Base-by-base conservation (phyloP, 2,329 filamentous ascomycete genomes). In the Aspergillus vadensis region DNA sequence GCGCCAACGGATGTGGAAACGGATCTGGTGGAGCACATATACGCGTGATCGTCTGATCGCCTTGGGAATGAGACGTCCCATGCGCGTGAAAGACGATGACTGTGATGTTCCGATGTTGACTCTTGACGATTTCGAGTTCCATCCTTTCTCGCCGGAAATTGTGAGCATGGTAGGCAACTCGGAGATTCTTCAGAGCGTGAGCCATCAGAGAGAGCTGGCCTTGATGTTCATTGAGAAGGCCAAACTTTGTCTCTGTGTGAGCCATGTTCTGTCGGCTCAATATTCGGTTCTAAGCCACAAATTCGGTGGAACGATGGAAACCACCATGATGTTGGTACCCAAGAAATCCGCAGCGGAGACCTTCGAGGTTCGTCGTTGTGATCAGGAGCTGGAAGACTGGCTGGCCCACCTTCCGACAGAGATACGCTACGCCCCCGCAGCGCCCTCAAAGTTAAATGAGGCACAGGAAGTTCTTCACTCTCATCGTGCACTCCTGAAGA, bases 21-120 rank as follows among this genome's bases (percentile, higher is more conserved):
- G 93, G 56, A 95, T 97, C 67, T 98, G 94, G 94, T 98, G 94
- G 94, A 96, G 91, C 32, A 96, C 91, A 65, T 97, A 96, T 72
- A 97, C 97, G 87, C 89, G 93, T 57, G 94, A 98, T 76, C 90
- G 93, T 52, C 83, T 97, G 44, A 92, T 97, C 64, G 94, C 94
- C 2, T 81, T 98, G 12, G 94, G 94, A 58, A 97, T 97, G 93
- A 87, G 94, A 59, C 87, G 94, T 57, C 93, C 93, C 4, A 97
- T 92, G 41, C 85, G 93, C 56, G 96, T 97, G 76, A 96, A 96
- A 81, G 89, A 92, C 62, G 91, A 95, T 69, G 93, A 97, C 74
- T 97, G 91, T 72, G 91, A 97, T 72, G 92, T 97, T 30, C 91
- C 93, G 0, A 95, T 97, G 91, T 82, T 97, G 54, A 87, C 86